Percentiles rank a stretch among this genome's conserved stretches.
These are phyloP conservation scores for Helichrysum umbraculigerum DNA, from an alignment of 129 eudicot species.

Conservation along the genomic window DNA sequence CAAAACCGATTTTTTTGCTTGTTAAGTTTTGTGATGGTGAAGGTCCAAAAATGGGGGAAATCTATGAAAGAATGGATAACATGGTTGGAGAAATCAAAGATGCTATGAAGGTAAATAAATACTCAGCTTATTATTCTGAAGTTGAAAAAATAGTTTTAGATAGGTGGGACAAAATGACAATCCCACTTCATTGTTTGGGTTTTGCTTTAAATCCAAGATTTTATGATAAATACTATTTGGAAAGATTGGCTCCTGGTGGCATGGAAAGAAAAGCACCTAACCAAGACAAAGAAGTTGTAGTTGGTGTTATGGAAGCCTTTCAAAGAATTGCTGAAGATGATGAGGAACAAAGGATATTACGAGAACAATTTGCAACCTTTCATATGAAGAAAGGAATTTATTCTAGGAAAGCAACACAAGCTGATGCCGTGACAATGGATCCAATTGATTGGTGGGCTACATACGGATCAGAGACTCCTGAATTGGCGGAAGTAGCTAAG, in stretches of 20 bases:
- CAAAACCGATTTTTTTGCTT: conserved; percentile 9
- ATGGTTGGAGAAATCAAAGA: neutral
- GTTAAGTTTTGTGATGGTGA: conserved; percentile 24
- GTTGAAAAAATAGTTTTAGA: neutral
- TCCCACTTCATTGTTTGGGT: conserved; percentile 6
- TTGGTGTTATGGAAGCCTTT: no score
- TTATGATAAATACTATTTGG: neutral
- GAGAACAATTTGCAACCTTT: no score
- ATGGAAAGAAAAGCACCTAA: neutral
- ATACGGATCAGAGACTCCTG: conserved; percentile 8
- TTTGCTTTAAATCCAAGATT: conserved; percentile 6
- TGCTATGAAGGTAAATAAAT: no score
- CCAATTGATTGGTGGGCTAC: conserved; percentile 16
- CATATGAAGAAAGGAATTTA: no score
- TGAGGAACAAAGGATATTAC: no score
- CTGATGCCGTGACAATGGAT: neutral
- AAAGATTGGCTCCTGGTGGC: neutral
- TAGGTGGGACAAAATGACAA: conserved; percentile 6
- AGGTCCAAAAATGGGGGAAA: no score
- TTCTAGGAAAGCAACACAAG: no score
- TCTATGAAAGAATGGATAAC: conserved; percentile 14
- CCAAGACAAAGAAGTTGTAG: no score
- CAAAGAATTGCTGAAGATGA: neutral
- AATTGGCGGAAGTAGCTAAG: conserved; percentile 14
- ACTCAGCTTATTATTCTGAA: neutral